Percentiles rank a stretch among this genome's conserved stretches.
Evolutionary conservation across 2,329 filamentous ascomycete genomes (phyloP).

Genomic region (Ophiostoma tasmaniense): DNA sequence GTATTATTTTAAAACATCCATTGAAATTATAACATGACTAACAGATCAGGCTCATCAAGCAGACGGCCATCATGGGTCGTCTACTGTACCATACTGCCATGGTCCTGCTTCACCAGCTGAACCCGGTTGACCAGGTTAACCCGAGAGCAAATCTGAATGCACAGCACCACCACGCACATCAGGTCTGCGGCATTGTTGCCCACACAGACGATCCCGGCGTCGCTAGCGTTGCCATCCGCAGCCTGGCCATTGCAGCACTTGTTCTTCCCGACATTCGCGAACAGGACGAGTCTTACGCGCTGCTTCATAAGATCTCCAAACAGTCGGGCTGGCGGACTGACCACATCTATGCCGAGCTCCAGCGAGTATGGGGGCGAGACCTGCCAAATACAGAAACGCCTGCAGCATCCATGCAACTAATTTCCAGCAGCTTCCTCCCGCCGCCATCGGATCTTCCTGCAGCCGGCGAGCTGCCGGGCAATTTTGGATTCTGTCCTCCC

Average conservation of each 20-base stretch:
- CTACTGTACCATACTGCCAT: conserved; percentile 86
- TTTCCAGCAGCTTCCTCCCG: neutral
- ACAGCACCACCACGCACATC: conserved; percentile 66
- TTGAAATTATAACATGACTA: neutral
- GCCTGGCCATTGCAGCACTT: conserved; percentile 67
- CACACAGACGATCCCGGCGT: conserved; percentile 76
- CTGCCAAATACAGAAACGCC: conserved; percentile 23
- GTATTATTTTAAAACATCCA: conserved; percentile 23
- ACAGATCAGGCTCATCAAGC: conserved; percentile 62
- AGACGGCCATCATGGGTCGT: conserved; percentile 69
- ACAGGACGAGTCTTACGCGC: conserved; percentile 70
- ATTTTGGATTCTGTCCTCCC: neutral
- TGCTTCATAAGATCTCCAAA: conserved; percentile 65
- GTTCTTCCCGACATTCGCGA: conserved; percentile 60
- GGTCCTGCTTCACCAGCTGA: conserved; percentile 68
- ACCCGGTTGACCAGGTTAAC: conserved; percentile 57
- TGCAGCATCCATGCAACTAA: neutral
- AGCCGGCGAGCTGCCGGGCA: neutral
- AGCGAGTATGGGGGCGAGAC: conserved; percentile 69
- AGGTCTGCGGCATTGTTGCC: conserved; percentile 82
- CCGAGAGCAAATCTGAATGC: conserved; percentile 60
- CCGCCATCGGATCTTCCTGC: neutral
- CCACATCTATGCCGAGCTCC: conserved; percentile 64
- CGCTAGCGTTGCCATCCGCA: conserved; percentile 68
- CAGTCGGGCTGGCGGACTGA: conserved; percentile 73